Percentiles rank a stretch among this genome's conserved stretches.
Evolutionary conservation across 2,329 filamentous ascomycete species (phyloP).

Genomic region (Aspergillus udagawae): DNA sequence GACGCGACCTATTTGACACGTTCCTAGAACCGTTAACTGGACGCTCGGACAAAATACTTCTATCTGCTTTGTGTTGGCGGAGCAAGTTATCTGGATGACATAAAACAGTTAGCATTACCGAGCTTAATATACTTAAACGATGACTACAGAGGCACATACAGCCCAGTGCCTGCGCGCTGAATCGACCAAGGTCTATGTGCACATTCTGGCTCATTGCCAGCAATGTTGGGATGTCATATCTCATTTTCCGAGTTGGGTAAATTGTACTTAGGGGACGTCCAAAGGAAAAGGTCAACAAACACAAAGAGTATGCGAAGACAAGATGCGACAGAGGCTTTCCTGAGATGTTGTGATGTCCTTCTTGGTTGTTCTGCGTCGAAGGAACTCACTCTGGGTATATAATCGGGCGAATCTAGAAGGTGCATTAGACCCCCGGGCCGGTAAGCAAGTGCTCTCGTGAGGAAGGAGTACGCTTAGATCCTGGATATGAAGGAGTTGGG

Average conservation of each 20-base stretch:
- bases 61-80: constrained; percentile 16
- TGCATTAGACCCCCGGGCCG: neutral
- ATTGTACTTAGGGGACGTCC: neutral
- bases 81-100: constrained; percentile 20
- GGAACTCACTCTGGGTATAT: neutral
- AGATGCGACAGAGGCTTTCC: neutral
- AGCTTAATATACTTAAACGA: neutral
- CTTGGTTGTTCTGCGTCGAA: neutral
- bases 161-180: constrained; percentile 25
- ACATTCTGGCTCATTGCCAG: constrained; percentile 30
- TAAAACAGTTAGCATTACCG: neutral
- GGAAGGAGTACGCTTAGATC: neutral
- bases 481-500: neutral
- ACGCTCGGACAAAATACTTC: constrained; percentile 23
- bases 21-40: constrained; percentile 22
- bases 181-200: constrained; percentile 22
- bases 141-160: constrained; percentile 21
- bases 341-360: neutral
- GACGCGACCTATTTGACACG: constrained; percentile 18
- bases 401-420: neutral
- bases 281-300: neutral
- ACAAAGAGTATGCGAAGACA: neutral
- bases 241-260: constrained; percentile 20
- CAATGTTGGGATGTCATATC: constrained; percentile 36
- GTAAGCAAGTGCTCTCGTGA: neutral